phyloP scores from a whole-genome alignment of 2,329 filamentous ascomycete genomes.

The Eutypella sp. region DNA sequence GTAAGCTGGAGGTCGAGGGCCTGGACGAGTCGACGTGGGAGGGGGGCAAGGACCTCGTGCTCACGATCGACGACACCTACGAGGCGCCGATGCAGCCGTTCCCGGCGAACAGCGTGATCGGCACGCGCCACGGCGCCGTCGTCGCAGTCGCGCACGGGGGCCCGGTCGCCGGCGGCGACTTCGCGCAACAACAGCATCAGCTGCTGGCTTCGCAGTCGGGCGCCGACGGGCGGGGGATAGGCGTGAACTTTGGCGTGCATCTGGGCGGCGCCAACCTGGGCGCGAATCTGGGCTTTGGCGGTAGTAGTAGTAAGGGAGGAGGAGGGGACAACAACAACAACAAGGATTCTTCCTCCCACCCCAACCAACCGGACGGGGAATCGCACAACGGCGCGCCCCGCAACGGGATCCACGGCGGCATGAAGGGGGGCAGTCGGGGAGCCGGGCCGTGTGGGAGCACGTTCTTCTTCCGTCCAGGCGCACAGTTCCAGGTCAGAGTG shows the following conservation, averaged over 20 bases:
- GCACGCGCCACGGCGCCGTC: constrained; percentile 2
- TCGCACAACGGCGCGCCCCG: constrained; percentile 5
- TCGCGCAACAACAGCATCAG: constrained; percentile 6
- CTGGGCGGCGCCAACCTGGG: too few species aligned
- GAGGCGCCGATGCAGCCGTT: constrained; percentile 36
- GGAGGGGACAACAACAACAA: too few species aligned
- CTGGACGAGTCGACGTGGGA: constrained; percentile 8
- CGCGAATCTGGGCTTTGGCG: too few species aligned
- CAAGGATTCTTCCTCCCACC: too few species aligned
- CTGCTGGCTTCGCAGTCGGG: too few species aligned
- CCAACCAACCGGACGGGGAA: too few species aligned
- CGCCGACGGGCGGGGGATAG: too few species aligned
- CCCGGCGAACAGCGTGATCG: constrained; percentile 20
- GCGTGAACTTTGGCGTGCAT: too few species aligned
- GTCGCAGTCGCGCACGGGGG: neutral
- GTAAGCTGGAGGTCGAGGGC: constrained; percentile 11
- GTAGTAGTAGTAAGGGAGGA: too few species aligned
- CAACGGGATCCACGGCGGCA: constrained; percentile 16
- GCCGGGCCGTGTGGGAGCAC: constrained; percentile 3
- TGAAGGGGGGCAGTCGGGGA: neutral
- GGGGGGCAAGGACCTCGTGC: constrained; percentile 23
- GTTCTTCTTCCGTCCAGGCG: constrained; percentile 29
- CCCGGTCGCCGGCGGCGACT: constrained; percentile 6
- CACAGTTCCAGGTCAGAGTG: constrained; percentile 23
- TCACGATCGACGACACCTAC: constrained; percentile 26